Percentiles rank a stretch among this genome's conserved stretches.
phyloP scores from a whole-genome alignment of 2,329 filamentous ascomycete species.

The Fusarium drepaniforme region DNA sequence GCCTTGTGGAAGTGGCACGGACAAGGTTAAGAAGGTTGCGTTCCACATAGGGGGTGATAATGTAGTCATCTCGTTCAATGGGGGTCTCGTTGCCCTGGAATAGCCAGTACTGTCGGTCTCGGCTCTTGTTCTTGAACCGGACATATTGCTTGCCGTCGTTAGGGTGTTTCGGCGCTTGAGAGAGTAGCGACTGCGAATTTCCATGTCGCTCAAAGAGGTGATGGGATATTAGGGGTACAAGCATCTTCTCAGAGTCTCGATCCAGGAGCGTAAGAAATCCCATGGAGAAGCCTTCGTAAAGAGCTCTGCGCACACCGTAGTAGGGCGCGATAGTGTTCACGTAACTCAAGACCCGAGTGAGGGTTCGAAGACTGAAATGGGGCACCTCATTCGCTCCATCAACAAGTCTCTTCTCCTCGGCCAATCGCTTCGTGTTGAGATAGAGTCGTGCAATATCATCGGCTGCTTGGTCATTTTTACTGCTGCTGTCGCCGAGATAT shows the following conservation, averaged over 20 bases:
- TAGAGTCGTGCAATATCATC: conserved; percentile 90
- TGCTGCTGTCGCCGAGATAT: conserved; percentile 81
- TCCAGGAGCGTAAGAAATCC: conserved; percentile 93
- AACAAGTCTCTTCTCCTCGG: conserved; percentile 85
- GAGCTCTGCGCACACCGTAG: conserved; percentile 85
- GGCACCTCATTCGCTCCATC: conserved; percentile 97
- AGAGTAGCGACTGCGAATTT: conserved; percentile 79
- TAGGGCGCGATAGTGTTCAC: conserved; percentile 85
- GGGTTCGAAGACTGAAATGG: conserved; percentile 94
- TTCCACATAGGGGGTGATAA: conserved; percentile 95
- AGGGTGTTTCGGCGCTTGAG: conserved; percentile 82
- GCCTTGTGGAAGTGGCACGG: conserved; percentile 89
- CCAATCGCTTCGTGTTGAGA: conserved; percentile 85
- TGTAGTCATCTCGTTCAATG: conserved; percentile 87
- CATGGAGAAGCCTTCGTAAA: conserved; percentile 98
- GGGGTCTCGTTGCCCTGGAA: conserved; percentile 75
- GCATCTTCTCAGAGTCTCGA: conserved; percentile 81
- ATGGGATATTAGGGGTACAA: conserved; percentile 84
- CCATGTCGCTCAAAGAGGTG: conserved; percentile 78
- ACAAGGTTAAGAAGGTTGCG: conserved; percentile 95
- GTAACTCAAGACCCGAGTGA: conserved; percentile 91
- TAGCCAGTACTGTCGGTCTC: conserved; percentile 87
- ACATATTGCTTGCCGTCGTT: conserved; percentile 83
- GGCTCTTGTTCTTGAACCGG: conserved; percentile 75
- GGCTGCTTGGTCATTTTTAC: conserved; percentile 78